Conservation (phyloP, 495 filamentous ascomycete species). For the Geopyxis carbonaria region DNA sequence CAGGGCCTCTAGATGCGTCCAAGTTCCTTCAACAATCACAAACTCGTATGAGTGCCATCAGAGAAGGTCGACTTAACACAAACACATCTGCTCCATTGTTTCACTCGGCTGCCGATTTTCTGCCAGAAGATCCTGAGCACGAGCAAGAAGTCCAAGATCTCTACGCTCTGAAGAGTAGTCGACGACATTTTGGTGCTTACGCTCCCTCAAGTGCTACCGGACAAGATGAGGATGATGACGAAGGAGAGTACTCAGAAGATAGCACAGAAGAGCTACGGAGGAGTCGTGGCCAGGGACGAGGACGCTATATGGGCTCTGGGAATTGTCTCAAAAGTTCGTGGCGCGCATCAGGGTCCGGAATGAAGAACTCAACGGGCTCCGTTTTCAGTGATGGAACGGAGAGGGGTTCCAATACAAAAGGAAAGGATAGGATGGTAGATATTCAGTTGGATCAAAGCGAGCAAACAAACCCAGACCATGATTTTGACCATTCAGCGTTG, state of each 20-base stretch:
- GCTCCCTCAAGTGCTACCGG: conserved; percentile 35
- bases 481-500: conserved; percentile 24
- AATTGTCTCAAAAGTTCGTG: conserved; percentile 37
- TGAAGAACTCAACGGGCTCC: conserved; percentile 14
- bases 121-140: conserved; percentile 57
- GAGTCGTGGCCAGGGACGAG: conserved; percentile 15
- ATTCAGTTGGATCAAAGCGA: conserved; percentile 48
- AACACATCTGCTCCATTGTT: conserved; percentile 49
- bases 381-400: conserved; percentile 16
- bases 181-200: conserved; percentile 57
- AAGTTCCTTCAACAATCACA: conserved; percentile 95
- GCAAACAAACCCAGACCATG: conserved; percentile 1
- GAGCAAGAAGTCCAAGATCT: conserved; percentile 85
- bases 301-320: conserved; percentile 16
- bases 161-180: conserved; percentile 75
- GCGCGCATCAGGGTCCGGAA: conserved; percentile 30
- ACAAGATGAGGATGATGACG: conserved; percentile 36
- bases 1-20: conserved; percentile 58
- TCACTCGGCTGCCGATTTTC: conserved; percentile 46
- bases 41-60: conserved; percentile 43
- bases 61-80: conserved; percentile 21
- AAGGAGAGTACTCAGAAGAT: conserved; percentile 26
- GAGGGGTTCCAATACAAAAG: conserved; percentile 34
- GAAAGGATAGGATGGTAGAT: conserved; percentile 64
- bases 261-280: conserved; percentile 22